These are phyloP conservation scores for Lizanozyma gosingica DNA, from an alignment of 1,139 yeast genomes.

Conservation along the genomic window DNA sequence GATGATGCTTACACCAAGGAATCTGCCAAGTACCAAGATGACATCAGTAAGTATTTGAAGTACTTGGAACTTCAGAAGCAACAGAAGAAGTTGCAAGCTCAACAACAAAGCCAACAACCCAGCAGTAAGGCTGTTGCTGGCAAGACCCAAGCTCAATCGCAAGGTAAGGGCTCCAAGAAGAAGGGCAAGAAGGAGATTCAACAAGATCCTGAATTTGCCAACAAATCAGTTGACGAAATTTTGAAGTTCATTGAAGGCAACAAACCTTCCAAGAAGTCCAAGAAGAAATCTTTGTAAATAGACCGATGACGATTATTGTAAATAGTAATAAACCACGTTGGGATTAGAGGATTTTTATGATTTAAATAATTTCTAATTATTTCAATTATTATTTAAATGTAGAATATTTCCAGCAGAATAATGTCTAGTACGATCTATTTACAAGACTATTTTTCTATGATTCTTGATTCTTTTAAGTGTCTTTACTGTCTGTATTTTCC, in stretches of 20 bases:
- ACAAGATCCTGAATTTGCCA: slow-evolving; percentile 47
- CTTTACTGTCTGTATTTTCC: no score
- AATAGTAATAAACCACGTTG: slow-evolving; percentile 7
- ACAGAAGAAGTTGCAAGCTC: slow-evolving; percentile 18
- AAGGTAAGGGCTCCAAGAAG: slow-evolving; percentile 4
- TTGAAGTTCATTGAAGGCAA: slow-evolving; percentile 56
- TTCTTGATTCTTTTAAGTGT: background rate
- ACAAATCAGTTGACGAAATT: slow-evolving; percentile 59
- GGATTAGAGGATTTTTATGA: slow-evolving; percentile 3
- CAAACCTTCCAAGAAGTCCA: slow-evolving; percentile 10
- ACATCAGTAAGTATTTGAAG: slow-evolving; percentile 33
- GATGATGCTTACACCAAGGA: slow-evolving; percentile 57
- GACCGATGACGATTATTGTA: slow-evolving; percentile 9
- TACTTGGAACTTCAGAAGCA: slow-evolving; percentile 23
- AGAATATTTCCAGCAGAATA: no score
- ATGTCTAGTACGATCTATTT: no score
- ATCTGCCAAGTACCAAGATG: slow-evolving; percentile 52
- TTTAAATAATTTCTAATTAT: slow-evolving; percentile 1
- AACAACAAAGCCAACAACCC: slow-evolving; percentile 7
- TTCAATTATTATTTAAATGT: background rate
- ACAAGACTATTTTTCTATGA: background rate
- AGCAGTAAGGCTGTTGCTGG: background rate
- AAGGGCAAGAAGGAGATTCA: slow-evolving; percentile 15
- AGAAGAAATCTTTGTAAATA: slow-evolving; percentile 8
- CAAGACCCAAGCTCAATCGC: slow-evolving; percentile 4